Conservation (phyloP, 2,329 filamentous ascomycete species). For the Ophiostoma angusticollis region DNA sequence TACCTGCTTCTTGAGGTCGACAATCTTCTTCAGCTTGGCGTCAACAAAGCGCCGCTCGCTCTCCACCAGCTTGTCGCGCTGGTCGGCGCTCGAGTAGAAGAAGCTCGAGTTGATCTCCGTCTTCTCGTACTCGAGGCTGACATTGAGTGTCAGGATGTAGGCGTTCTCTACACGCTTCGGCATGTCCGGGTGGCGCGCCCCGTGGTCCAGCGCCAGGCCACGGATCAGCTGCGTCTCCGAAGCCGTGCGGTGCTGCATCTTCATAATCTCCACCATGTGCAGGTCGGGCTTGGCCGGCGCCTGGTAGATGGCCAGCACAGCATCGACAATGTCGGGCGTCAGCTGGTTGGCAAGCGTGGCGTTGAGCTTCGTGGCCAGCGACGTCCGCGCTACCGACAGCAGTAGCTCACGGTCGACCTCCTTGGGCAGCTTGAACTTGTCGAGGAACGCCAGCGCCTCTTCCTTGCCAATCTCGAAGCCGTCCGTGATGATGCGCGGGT, state of each 20-base stretch:
- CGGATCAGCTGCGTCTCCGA: constrained; percentile 93
- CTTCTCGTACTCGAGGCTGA: constrained; percentile 97
- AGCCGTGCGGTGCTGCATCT: constrained; percentile 96
- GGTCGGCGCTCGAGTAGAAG: constrained; percentile 95
- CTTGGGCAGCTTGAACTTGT: constrained; percentile 78
- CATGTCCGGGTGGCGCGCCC: constrained; percentile 95
- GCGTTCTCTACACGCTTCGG: constrained; percentile 93
- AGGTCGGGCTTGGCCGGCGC: constrained; percentile 84
- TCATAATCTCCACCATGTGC: constrained; percentile 99
- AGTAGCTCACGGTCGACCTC: constrained; percentile 90
- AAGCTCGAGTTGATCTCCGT: constrained; percentile 98
- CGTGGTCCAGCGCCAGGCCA: constrained; percentile 86
- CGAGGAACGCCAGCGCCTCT: constrained; percentile 89
- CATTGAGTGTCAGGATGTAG: constrained; percentile 87
- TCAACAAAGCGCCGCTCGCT: constrained; percentile 94
- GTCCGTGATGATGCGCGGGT: constrained; percentile 92
- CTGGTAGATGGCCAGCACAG: constrained; percentile 87
- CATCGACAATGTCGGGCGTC: constrained; percentile 90
- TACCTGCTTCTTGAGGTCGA: constrained; percentile 94
- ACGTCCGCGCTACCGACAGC: constrained; percentile 84
- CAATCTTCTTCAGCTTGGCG: constrained; percentile 91
- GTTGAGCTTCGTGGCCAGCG: constrained; percentile 91
- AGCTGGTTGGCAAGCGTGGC: constrained; percentile 76
- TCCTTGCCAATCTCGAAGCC: constrained; percentile 95
- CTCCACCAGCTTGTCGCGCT: constrained; percentile 95